Percentiles rank a stretch among this genome's conserved stretches.
Evolutionary conservation across 2,329 filamentous ascomycete species (phyloP).

Genomic region (Dryadomyces quercivorus): DNA sequence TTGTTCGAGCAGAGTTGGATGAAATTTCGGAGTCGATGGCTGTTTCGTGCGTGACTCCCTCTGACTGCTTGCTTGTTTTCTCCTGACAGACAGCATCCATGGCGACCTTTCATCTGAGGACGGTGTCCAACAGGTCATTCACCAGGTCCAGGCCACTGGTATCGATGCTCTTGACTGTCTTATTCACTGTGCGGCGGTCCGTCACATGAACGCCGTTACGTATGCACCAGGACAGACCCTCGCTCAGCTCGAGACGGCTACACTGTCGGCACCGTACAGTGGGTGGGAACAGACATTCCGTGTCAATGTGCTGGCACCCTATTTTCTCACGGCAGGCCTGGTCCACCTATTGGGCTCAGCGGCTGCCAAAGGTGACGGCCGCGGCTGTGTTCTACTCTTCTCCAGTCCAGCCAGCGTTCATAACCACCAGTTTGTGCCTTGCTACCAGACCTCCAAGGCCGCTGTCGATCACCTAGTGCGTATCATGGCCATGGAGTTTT

Average conservation of each 20-base stretch:
- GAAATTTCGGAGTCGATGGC: not conserved
- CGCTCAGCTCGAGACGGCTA: conserved; percentile 24
- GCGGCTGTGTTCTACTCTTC: conserved; percentile 14
- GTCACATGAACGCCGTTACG: conserved; percentile 2
- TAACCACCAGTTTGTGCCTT: conserved; percentile 8
- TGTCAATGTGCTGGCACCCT: conserved; percentile 12
- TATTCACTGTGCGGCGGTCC: conserved; percentile 3
- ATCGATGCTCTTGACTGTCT: not conserved
- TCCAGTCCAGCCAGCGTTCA: conserved; percentile 13
- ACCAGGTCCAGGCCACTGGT: not conserved
- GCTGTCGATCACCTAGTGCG: conserved; percentile 8
- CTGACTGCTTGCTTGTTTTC: not conserved
- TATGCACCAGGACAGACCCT: conserved; percentile 5
- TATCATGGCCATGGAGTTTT: conserved; percentile 6
- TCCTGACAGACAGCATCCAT: not conserved
- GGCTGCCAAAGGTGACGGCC: conserved; percentile 10
- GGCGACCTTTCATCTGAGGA: conserved; percentile 9
- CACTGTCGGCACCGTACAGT: conserved; percentile 2
- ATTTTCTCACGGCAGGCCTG: conserved; percentile 12
- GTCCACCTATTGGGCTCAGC: conserved; percentile 10
- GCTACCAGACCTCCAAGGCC: conserved; percentile 6
- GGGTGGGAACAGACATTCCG: conserved; percentile 11
- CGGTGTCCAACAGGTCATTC: conserved; percentile 4
- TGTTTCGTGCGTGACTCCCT: not conserved
- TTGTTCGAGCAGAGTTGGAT: not conserved